phyloP scores from a whole-genome alignment of 2,329 filamentous ascomycete genomes.

The Epichloe uncinata region DNA sequence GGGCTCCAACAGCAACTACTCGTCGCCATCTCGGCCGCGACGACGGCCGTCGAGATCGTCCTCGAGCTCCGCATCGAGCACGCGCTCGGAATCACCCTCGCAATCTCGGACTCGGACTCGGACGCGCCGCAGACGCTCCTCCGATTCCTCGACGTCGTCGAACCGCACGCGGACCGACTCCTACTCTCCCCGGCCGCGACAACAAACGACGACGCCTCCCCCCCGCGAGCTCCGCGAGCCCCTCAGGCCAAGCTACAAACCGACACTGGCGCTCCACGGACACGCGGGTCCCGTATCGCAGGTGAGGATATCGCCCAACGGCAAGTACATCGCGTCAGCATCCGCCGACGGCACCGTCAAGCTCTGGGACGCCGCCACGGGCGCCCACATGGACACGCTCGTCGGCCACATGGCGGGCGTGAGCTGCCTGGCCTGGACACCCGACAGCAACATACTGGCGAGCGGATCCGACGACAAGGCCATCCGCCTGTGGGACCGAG shows the following conservation, averaged over 20 bases:
- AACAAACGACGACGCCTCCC: conserved; percentile 21
- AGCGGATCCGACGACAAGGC: conserved; percentile 93
- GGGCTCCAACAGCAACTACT: conserved; percentile 14
- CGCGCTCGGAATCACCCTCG: conserved; percentile 18
- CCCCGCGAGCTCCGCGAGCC: conserved; percentile 34
- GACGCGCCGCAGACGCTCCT: conserved; percentile 16
- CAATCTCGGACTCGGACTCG: conserved; percentile 21
- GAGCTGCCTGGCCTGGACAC: conserved; percentile 86
- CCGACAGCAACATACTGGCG: conserved; percentile 75
- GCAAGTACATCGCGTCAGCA: conserved; percentile 75
- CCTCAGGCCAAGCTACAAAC: conserved; percentile 50
- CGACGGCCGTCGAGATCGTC: conserved; percentile 17
- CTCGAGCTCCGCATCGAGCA: conserved; percentile 23
- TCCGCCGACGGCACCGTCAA: conserved; percentile 86
- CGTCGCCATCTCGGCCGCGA: conserved; percentile 16
- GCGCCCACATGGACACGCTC: conserved; percentile 71
- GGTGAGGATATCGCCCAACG: conserved; percentile 84
- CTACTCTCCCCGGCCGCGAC: conserved; percentile 8
- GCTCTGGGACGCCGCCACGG: conserved; percentile 73
- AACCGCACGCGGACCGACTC: conserved; percentile 15
- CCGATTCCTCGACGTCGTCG: conserved; percentile 17
- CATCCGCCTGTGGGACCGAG: conserved; percentile 80
- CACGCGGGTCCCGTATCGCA: conserved; percentile 70
- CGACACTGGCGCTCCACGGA: conserved; percentile 58
- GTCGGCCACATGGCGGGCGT: conserved; percentile 90